A percentile compares a stretch with the other conserved stretches of the same genome.
Conservation (phyloP, 441 rosid genomes). For the Croton laevigatus region DNA sequence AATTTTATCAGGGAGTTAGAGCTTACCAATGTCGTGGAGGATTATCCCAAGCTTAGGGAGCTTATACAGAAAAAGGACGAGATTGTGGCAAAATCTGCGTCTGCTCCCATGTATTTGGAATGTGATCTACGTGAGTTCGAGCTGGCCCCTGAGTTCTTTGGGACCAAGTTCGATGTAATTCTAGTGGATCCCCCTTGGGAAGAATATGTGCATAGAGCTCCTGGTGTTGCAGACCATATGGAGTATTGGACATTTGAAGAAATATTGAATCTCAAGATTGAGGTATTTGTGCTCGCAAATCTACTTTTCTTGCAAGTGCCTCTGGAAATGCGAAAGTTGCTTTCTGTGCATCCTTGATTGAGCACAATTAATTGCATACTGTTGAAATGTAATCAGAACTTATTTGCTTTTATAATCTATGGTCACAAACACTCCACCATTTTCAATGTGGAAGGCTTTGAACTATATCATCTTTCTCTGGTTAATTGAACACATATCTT, state of each 20-base stretch:
- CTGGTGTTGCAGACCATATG: slow-evolving; percentile 96
- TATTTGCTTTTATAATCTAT: slow-evolving; percentile 1
- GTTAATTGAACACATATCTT: not conserved
- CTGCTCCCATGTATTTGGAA: slow-evolving; percentile 92
- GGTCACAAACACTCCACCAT: not conserved
- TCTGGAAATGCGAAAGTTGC: not conserved
- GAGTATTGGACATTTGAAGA: slow-evolving; percentile 99
- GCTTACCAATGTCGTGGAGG: slow-evolving; percentile 96
- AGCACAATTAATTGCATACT: slow-evolving; percentile 1
- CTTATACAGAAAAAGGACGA: slow-evolving; percentile 99
- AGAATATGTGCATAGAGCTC: slow-evolving; percentile 98
- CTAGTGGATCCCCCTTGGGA: slow-evolving; percentile 99
- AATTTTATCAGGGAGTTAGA: slow-evolving; percentile 96
- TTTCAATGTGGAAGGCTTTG: not conserved
- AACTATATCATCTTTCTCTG: not conserved
- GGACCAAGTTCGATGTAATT: slow-evolving; percentile 96
- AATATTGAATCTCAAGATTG: slow-evolving; percentile 88
- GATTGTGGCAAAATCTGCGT: slow-evolving; percentile 84
- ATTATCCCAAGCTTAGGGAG: slow-evolving; percentile 97
- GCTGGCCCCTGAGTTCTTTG: slow-evolving; percentile 87
- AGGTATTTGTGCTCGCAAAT: slow-evolving; percentile 45
- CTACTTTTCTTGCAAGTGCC: slow-evolving; percentile 11
- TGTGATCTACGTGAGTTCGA: slow-evolving; percentile 82
- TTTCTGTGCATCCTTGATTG: not conserved
- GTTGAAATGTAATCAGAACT: not conserved